Evolutionary conservation across 2,329 filamentous ascomycete species (phyloP), one percentile per base, ranked within the genome.

Genomic region (Fusarium sp.): DNA sequence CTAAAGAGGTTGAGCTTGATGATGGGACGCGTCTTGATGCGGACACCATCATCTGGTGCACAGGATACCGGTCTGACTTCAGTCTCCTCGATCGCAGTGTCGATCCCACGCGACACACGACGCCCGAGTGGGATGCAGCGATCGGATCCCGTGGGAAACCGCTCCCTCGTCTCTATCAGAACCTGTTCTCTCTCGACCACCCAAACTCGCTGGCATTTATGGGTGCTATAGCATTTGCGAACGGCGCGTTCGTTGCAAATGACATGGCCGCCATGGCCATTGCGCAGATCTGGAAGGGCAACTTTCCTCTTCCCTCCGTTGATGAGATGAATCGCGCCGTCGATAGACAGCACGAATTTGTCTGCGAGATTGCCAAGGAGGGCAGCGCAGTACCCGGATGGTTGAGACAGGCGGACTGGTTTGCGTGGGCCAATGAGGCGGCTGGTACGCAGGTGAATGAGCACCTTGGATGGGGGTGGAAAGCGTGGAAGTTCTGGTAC

Each of bases 141-240:
- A 76, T 38, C 56, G 76, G 58, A 65, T 77, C 60, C 21, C 70
- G 69, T 69, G 77, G 66, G 13, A 75, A 72, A 7, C 66, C 76
- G 0, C 76, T 82, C 1, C 75, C 79, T 5, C 69, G 78, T 1
- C 73, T 85, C 3, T 85, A 81, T 54, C 78, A 80, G 39, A 83
- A 84, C 67, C 67, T 84, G 6, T 83, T 86, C 63, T 82, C 83
- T 2, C 76, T 82, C 0, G 72, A 78, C 24, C 72, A 81, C 24
- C 81, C 83, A 5, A 76, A 82, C 11, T 82, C 80, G 10, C 76
- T 85, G 6, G 84, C 82, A 0, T 80, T 84, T 51, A 71, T 83
- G 57, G 80, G 80, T 60, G 78, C 78, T 53, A 72, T 76, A 9
- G 76, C 77, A 8, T 77, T 80, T 36, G 73, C 76, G 61, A 73